phyloP scores from a whole-genome alignment of 2,329 filamentous ascomycete species.

The Talaromyces rugulosus region DNA sequence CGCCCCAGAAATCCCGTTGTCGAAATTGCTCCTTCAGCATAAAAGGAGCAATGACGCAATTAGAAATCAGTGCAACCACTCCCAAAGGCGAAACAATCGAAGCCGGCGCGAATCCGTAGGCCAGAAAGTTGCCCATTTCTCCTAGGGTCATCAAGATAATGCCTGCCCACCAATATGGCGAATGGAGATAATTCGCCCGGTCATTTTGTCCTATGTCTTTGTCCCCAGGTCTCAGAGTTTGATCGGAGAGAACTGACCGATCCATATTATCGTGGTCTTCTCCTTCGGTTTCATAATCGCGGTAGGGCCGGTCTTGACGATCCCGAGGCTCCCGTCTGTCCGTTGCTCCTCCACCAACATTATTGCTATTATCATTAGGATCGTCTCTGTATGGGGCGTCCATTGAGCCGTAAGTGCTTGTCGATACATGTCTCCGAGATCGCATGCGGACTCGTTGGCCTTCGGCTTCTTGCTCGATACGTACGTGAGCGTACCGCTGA shows the following conservation, averaged over 20 bases:
- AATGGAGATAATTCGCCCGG: constrained; percentile 74
- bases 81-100: constrained; percentile 95
- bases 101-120: constrained; percentile 94
- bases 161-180: constrained; percentile 94
- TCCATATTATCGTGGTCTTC: constrained; percentile 19
- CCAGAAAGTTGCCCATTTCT: constrained; percentile 93
- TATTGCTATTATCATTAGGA: constrained; percentile 10
- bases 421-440: constrained; percentile 39
- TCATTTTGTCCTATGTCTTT: constrained; percentile 32
- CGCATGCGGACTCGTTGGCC: constrained; percentile 41
- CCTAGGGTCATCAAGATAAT: constrained; percentile 89
- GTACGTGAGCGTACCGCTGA: constrained; percentile 90
- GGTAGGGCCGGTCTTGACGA: constrained; percentile 1
- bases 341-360: neutral
- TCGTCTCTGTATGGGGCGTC: constrained; percentile 14
- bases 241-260: constrained; percentile 36
- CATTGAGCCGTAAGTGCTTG: constrained; percentile 43
- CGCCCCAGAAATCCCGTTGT: constrained; percentile 77
- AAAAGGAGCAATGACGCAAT: constrained; percentile 92
- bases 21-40: constrained; percentile 91
- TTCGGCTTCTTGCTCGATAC: constrained; percentile 67
- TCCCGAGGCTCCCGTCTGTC: neutral
- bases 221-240: constrained; percentile 20
- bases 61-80: constrained; percentile 93
- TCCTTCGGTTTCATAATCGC: constrained; percentile 27